These are phyloP conservation scores for Colletotrichum lupini DNA, from an alignment of 2,329 filamentous ascomycete species.

Conservation along the genomic window DNA sequence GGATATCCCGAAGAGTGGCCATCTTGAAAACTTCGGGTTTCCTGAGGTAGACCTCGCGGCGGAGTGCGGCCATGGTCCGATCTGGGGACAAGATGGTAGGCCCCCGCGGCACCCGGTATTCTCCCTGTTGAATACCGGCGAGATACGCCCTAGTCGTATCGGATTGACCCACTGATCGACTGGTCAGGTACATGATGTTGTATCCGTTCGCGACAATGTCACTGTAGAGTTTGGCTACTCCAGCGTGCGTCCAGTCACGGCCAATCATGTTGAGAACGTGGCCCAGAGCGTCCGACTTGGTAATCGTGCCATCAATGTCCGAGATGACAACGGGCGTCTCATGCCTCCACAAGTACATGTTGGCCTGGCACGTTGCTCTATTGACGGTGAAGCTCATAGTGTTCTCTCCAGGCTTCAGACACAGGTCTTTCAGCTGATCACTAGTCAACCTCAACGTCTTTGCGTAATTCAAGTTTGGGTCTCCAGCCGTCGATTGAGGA, in stretches of 20 bases:
- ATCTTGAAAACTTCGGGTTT: constrained; percentile 99
- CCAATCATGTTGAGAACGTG: constrained; percentile 97
- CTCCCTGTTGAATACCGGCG: constrained; percentile 88
- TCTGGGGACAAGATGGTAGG: constrained; percentile 97
- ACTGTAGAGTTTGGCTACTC: constrained; percentile 96
- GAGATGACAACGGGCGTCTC: constrained; percentile 96
- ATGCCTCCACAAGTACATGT: constrained; percentile 93
- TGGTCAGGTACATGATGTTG: constrained; percentile 98
- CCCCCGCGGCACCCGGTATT: constrained; percentile 85
- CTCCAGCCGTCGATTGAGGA: constrained; percentile 71
- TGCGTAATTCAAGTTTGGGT: constrained; percentile 88
- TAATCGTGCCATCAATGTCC: constrained; percentile 98
- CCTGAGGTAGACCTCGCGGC: constrained; percentile 91
- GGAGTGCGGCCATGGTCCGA: constrained; percentile 90
- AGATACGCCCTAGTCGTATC: constrained; percentile 92
- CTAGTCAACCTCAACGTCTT: constrained; percentile 96
- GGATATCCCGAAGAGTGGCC: constrained; percentile 95
- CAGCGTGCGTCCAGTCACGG: constrained; percentile 96
- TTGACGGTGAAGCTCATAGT: constrained; percentile 97
- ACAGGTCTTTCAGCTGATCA: constrained; percentile 89
- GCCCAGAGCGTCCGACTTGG: constrained; percentile 93
- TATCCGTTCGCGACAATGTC: constrained; percentile 97
- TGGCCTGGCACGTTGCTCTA: constrained; percentile 88
- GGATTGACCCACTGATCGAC: constrained; percentile 91
- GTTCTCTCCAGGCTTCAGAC: constrained; percentile 88